Evolutionary conservation across 192 early-diverging fungal genomes (phyloP), one percentile per base, ranked within the genome.

Genomic region (Gonapodya prolifera): DNA sequence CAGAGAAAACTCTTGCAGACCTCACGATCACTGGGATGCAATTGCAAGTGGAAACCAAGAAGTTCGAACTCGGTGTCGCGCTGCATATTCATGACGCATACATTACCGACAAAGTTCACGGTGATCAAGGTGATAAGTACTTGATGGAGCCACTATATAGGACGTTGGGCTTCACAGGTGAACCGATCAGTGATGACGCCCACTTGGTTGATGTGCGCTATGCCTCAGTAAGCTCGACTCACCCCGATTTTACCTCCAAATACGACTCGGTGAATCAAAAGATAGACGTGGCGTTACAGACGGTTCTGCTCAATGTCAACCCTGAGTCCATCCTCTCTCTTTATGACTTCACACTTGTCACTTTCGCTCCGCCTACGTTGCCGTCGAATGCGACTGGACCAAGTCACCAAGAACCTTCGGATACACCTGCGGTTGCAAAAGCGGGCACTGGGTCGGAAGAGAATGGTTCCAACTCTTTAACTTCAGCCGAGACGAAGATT

Each of bases 191-290:
- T 33, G 17, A 23, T 0, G 61, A 76, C 2, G 78, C 84, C 73
- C 77, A 83, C 75, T 82, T 97, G 33, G 86, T 96, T 0, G 85
- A 80, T 2, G 87, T 98, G 2, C 83, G 86, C 35, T 96, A 96
- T 77, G 81, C 85, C 33, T 87, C 91, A 28, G 87, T 92, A 75
- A 91, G 95, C 71, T 84, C 86, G 0, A 82, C 82, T 8, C 71
- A 73, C 71, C 92, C 94, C 0, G 92, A 94, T 77, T 96, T 91
- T 35, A 80, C 85, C 16, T 83, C 85, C 35, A 91, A 85, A 76
- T 91, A 92, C 83, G 87, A 93, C 76, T 92, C 91, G 16, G 88
- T 93, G 75, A 91, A 93, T 70, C 93, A 95, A 76, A 90, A 88
- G 0, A 88, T 94, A 1, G 92, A 95, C 34, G 87, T 98, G 0